These are phyloP conservation scores for Ogataea populi-albae DNA, from an alignment of 805 yeast genomes.

Conservation along the genomic window DNA sequence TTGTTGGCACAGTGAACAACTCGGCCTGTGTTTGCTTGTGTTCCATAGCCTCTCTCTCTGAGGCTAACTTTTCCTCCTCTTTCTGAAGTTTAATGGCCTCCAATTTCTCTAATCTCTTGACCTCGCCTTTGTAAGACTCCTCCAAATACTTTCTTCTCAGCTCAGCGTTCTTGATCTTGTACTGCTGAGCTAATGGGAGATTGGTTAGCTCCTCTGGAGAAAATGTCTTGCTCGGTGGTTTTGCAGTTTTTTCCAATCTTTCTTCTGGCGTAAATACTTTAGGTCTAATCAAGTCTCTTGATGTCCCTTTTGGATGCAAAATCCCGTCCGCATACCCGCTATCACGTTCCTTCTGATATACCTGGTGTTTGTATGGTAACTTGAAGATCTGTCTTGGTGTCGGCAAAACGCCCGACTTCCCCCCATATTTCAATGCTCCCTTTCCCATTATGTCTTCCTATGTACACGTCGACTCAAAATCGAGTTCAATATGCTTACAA, in stretches of 20 bases:
- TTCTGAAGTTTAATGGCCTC: slow-evolving; percentile 23
- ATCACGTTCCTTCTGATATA: slow-evolving; percentile 45
- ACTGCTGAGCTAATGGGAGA: slow-evolving; percentile 39
- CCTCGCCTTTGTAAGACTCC: slow-evolving; percentile 49
- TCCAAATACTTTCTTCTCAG: slow-evolving; percentile 70
- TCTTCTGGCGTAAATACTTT: slow-evolving; percentile 57
- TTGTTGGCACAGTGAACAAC: slow-evolving; percentile 73
- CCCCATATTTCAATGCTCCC: slow-evolving; percentile 49
- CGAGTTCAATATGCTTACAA: no score
- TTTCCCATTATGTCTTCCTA: slow-evolving; percentile 39
- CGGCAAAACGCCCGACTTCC: slow-evolving; percentile 83
- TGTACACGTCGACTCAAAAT: background rate
- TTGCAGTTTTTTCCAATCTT: slow-evolving; percentile 53
- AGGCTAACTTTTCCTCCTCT: slow-evolving; percentile 25
- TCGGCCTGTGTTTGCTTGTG: slow-evolving; percentile 51
- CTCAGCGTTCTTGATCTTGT: slow-evolving; percentile 52
- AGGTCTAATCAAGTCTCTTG: slow-evolving; percentile 53
- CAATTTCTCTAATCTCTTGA: slow-evolving; percentile 35
- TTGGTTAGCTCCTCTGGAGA: slow-evolving; percentile 32
- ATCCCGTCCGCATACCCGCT: slow-evolving; percentile 73
- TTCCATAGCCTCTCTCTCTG: slow-evolving; percentile 32
- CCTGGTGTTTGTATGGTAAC: slow-evolving; percentile 55
- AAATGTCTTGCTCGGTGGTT: slow-evolving; percentile 38
- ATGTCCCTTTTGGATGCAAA: slow-evolving; percentile 61
- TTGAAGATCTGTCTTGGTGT: slow-evolving; percentile 71